Evolutionary conservation across 257 asterid species (phyloP), one percentile per base, ranked within the genome.

Genomic region (Gentiana dahurica): DNA sequence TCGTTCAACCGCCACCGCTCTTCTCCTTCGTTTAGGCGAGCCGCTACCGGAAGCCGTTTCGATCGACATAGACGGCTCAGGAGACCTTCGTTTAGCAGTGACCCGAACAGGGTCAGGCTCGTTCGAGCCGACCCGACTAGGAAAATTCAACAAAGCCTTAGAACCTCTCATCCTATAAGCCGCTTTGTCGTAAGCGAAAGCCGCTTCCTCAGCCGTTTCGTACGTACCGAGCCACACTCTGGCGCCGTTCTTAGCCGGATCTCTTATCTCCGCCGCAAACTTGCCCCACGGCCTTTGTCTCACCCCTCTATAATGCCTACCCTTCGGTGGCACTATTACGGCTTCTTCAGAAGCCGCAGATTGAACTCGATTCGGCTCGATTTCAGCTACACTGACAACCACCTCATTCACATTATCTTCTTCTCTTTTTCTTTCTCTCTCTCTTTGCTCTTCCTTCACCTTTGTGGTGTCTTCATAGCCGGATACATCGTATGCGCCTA

Each of bases 161-260:
- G 97, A 64, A 33, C 97, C 96, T 12, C 95, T 90, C 80, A 90
- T 90, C 71, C 89, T 74, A 61, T 79, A 90, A 71, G 96, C 96
- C 55, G 98, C 96, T 59, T 66, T 71, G 47, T 90, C 96, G 13
- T 90, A 90, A 66, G 95, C 97, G n/a, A 61, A 49, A 49, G 95
- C 95, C 6, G 95, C 97, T 70, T 79, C 97, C 79, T 88, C 94
- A 36, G 89, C 94, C 70, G 85, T 77, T 52, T 77, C 97, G 10
- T 88, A 88, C 0, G 97, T 88, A 11, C 97, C 97, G 12, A 88
- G 95, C 97, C 97, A 88, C 2, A 88, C 91, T 55, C 97, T 66
- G 10, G 97, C 94, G 43, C 97, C 95, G 64, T 85, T 88, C 48
- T 83, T 88, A 46, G 91, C 89, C 54, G 97, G 94, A 36, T 88